Conservation (phyloP, 495 filamentous ascomycete species). For the Aspergillus sclerotioniger region DNA sequence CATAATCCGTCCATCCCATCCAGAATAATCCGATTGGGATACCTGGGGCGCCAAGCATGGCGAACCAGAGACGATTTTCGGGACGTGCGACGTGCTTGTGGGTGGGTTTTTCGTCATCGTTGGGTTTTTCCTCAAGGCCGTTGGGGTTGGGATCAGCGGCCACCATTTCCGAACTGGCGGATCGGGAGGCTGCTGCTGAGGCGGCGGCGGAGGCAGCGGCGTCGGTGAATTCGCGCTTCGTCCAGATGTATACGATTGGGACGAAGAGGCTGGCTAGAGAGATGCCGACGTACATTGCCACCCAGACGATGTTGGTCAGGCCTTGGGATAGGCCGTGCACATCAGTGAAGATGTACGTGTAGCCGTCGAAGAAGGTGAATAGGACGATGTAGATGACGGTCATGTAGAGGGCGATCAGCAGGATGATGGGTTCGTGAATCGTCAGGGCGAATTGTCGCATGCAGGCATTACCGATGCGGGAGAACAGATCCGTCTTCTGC, state of each 20-base stretch:
- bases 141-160: not conserved
- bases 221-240: constrained; percentile 45
- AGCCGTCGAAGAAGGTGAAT: constrained; percentile 66
- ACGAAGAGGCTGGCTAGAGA: constrained; percentile 44
- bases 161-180: not conserved
- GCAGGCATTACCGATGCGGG: constrained; percentile 35
- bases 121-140: not conserved
- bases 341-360: constrained; percentile 60
- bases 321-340: constrained; percentile 54
- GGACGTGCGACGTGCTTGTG: constrained; percentile 6
- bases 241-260: constrained; percentile 53
- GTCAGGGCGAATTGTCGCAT: constrained; percentile 47
- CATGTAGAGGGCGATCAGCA: constrained; percentile 57
- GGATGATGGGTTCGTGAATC: constrained; percentile 48
- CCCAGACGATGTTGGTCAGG: constrained; percentile 56
- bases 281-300: constrained; percentile 57
- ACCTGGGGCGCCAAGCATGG: constrained; percentile 53
- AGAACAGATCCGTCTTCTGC: constrained; percentile 30
- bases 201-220: not conserved
- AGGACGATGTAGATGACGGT: constrained; percentile 64
- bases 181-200: not conserved
- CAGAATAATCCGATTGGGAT: constrained; percentile 60
- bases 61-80: constrained; percentile 36
- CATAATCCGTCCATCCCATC: constrained; percentile 58
- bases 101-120: not conserved